Conservation (phyloP, 371 early-diverging fungal species). For the Choanephora cucurbitarum region DNA sequence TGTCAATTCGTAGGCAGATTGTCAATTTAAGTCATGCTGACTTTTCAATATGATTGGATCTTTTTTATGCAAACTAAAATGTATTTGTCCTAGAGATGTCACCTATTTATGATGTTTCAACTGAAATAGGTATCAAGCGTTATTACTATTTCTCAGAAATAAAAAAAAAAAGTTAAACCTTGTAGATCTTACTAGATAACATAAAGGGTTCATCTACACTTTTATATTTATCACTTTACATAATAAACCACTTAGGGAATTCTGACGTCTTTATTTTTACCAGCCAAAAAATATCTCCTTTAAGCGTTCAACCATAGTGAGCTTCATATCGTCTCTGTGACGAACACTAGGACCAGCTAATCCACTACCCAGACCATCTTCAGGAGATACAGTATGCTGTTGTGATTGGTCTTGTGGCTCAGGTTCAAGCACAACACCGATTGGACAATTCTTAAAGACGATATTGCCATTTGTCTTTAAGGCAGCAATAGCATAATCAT, state of each 20-base stretch:
- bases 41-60: slow-evolving; percentile 13
- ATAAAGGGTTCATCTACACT: too few species aligned
- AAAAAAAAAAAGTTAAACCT: too few species aligned
- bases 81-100: neutral
- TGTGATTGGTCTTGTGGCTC: neutral
- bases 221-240: too few species aligned
- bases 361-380: slow-evolving; percentile 19
- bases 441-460: slow-evolving; percentile 10
- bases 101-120: too few species aligned
- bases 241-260: too few species aligned
- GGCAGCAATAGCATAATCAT: slow-evolving; percentile 30
- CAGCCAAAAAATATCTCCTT: slow-evolving; percentile 20
- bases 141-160: too few species aligned
- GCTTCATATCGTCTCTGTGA: slow-evolving; percentile 1
- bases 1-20: slow-evolving; percentile 15
- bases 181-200: too few species aligned
- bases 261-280: too few species aligned
- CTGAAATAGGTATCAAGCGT: too few species aligned
- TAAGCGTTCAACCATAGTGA: slow-evolving; percentile 3
- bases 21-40: slow-evolving; percentile 23
- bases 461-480: slow-evolving; percentile 37
- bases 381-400: too few species aligned
- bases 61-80: neutral
- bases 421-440: slow-evolving; percentile 9
- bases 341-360: slow-evolving; percentile 15